Base-by-base conservation (phyloP, 345 rosid genomes). In the Ceriops zippeliana region DNA sequence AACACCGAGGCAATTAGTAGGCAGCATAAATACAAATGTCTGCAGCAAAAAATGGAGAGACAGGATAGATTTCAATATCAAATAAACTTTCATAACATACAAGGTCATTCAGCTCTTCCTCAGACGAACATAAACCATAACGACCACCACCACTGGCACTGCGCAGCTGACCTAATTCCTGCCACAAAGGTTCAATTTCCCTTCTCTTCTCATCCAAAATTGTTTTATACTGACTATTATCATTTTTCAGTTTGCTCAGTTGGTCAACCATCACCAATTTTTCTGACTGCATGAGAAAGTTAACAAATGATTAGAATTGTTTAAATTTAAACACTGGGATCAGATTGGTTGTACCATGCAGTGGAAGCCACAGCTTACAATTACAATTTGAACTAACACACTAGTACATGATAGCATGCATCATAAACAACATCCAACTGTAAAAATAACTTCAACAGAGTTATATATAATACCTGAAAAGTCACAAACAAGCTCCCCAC, bases 91-190 rank as follows among this genome's bases (percentile, higher is more conserved):
- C 65, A 66, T 6, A 54, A 71, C 85, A 77, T 91, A 92, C 99
- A 70, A 81, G 51, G 66, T 78, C 85, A 70, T 96, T 80, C 46
- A 96, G 90, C 83, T 96, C 98, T 77, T 90, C 84, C 84, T 88
- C 91, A 3, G 97, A 88, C 22, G 99, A 89, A 79, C 98, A 96
- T 69, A 92, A 56, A 46, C 77, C 86, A 61, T 82, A 85, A 67
- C 76, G 83, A 70, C 73, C 71, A 63, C 70, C 63, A 68, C 51
- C 47, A 32, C 78, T 81, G 64, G 81, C 68, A 63, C 67, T 71
- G 42, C 87, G 89, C 68, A 90, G 83, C 83, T 95, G 89, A 51
- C 98, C 93, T 71, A 96, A 83, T 51, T 96, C 98, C 78, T 91
- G 88, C 75, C 87, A 92, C 78, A 95, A 74, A 2, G 96, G 97